Percentiles rank a stretch among this genome's conserved stretches.
Evolutionary conservation across 164 flowering plant genomes (phyloP).

Genomic region (Piper longum): DNA sequence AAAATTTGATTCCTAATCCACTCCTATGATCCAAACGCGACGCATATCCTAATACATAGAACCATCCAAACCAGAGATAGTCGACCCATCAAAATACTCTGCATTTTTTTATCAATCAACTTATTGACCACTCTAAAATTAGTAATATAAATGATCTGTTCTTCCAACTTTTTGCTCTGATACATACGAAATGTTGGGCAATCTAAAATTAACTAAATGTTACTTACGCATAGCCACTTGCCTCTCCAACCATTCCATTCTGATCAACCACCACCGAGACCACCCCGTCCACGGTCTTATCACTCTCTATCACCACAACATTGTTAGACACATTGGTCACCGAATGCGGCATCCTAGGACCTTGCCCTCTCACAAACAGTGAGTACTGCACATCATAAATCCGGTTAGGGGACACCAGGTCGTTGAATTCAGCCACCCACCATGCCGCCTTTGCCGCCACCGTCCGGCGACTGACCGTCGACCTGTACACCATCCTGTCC

Average conservation of each 20-base stretch:
- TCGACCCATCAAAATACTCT: too few relatives aligned
- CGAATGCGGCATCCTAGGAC: conserved; percentile 38
- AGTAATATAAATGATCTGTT: too few relatives aligned
- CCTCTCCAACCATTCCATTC: background rate
- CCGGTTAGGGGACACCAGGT: conserved; percentile 4
- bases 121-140: too few relatives aligned
- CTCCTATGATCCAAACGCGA: too few relatives aligned
- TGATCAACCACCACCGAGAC: conserved; percentile 14
- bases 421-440: conserved; percentile 8
- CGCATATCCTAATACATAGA: too few relatives aligned
- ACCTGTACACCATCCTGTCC: conserved; percentile 5
- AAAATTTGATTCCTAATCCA: too few relatives aligned
- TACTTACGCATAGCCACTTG: too few relatives aligned
- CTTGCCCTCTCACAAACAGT: background rate
- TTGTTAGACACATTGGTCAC: conserved; percentile 42
- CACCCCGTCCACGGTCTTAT: conserved; percentile 28
- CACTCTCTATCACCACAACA: conserved; percentile 41
- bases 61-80: too few relatives aligned
- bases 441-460: background rate
- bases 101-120: too few relatives aligned
- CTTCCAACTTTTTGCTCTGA: too few relatives aligned
- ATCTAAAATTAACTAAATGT: too few relatives aligned
- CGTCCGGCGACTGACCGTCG: conserved; percentile 5
- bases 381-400: conserved; percentile 9
- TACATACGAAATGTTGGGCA: too few relatives aligned